Base-by-base conservation (phyloP, 2,329 filamentous ascomycete species). In the Scedosporium dehoogii region DNA sequence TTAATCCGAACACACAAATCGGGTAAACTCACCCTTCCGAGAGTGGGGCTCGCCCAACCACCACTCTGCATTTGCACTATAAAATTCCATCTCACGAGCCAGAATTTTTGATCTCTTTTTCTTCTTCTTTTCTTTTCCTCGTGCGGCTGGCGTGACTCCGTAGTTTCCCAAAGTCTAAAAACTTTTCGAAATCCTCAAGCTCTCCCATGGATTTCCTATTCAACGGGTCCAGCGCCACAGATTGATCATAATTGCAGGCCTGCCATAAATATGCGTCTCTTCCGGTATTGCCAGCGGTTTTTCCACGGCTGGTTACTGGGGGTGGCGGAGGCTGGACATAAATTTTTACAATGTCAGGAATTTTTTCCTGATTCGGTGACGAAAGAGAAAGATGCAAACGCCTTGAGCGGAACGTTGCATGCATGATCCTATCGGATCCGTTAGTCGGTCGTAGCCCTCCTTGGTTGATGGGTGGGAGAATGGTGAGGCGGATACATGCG, bases 171-270 rank as follows among this genome's bases (percentile, higher is more conserved):
- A 61, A 27, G 38, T 23, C 55, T 29, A 56, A 51, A 56, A 51
- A 59, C n/a, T 25, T 29, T 29, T 53, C 48, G 59, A 33, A 53
- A 61, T 61, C 48, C 42, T 18, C 16, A 53, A n/a, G 44, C 23
- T 16, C n/a, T 18, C 46, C 29, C 18, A 55, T 44, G 59, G 55
- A 55, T 38, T 7, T 27, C 21, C 33, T 38, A 38, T 33, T 38
- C 21, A 42, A 38, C 25, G 59, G 51, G 59, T 60, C 84, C 88
- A 85, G 82, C 84, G 86, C 85, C 87, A 82, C 83, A 92, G 89
- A 90, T 73, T 65, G 76, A 88, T 78, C 77, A 82, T 81, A 89
- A 93, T 93, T 92, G 88, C 88, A 90, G 79, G 74, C 80, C 76
- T 79, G 77, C 80, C 73, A 76, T 76, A 75, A 77, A 78, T 79